Evolutionary conservation across 805 yeast species (phyloP), one percentile per base, ranked within the genome.

Genomic region (Wickerhamomyces queroliae): DNA sequence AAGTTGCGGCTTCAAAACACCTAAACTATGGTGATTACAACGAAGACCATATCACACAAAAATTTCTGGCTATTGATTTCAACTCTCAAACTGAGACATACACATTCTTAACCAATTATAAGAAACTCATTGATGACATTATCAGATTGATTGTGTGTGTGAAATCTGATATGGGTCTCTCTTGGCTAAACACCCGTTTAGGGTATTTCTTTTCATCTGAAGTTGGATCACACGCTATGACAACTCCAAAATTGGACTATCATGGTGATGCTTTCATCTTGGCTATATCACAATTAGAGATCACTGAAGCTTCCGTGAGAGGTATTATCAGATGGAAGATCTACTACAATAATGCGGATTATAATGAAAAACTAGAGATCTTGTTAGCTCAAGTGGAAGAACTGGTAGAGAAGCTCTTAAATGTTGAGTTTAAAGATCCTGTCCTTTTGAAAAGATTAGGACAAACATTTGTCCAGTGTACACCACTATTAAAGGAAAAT

Each of bases 261-360:
- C 71, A 70, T 42, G 74, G 74, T 1, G 83, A 83, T 43, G 83
- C 95, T 5, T 85, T 76, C 55, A 72, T 83, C 32, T 73, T 78
- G 44, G 93, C 95, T 0, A 73, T 81, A 38, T 76, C 95, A 0
- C 96, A 89, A 56, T 79, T 93, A 44, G 81, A 80, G 55, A 78
- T 89, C 20, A 86, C 89, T 21, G 98, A 91, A 60, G 83, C 95
- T 26, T 83, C 95, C 49, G 76, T 93, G 25, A 75, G 95, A 43
- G 99, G 98, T 27, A 82, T 95, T 19, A 80, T 93, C 11, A 76
- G 99, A 55, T 95, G 99, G 99, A 78, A 87, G 52, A 79, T 88
- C 15, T 91, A 97, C 96, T 89, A 87, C 52, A 72, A 62, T 26
- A 77, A 78, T 7, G 72, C 68, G 5, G 68, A 64, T 35, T 69